These are phyloP conservation scores for Solanum hybrid DNA, from an alignment of 305 asterid genomes.

Conservation along the genomic window DNA sequence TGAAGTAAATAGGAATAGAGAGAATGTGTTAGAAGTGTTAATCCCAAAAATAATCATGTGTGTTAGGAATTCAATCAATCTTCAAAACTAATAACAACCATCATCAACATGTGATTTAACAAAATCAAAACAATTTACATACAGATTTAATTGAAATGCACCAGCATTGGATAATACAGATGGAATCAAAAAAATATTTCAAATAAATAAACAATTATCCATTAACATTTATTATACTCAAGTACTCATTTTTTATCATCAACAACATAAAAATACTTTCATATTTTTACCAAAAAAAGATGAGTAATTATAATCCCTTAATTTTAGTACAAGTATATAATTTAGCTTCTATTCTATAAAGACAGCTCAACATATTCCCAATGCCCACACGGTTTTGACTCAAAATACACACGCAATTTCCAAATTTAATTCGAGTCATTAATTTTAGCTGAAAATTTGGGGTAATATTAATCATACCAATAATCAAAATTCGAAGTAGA, in stretches of 20 bases:
- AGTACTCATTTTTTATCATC: neutral
- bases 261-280: neutral
- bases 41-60: neutral
- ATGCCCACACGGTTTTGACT: conserved; percentile 11
- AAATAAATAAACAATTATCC: neutral
- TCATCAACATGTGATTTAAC: neutral
- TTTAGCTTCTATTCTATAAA: neutral
- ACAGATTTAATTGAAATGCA: neutral
- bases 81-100: neutral
- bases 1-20: no score
- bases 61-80: neutral
- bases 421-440: neutral
- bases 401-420: neutral
- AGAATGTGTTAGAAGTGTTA: neutral
- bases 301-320: neutral
- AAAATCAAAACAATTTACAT: neutral
- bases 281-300: neutral
- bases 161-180: neutral
- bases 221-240: neutral
- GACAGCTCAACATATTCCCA: neutral
- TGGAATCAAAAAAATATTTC: neutral
- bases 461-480: neutral
- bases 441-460: neutral
- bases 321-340: neutral
- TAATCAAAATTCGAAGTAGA: neutral